Conservation (phyloP, 176 grass and related monocot genomes). For the Cocos nucifera region DNA sequence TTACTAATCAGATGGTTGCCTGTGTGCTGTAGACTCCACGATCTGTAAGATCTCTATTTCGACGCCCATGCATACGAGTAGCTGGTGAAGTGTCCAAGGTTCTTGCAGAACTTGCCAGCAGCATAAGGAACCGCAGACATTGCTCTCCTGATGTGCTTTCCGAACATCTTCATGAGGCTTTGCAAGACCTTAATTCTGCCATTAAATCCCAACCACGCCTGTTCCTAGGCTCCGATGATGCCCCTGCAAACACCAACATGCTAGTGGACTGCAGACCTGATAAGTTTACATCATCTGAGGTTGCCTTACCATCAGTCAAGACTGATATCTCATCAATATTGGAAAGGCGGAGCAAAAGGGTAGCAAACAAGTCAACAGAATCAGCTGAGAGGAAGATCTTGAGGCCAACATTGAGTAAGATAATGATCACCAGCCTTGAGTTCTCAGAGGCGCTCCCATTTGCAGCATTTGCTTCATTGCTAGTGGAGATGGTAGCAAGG, state of each 20-base stretch:
- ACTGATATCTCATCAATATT: constrained; percentile 38
- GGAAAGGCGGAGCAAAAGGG: constrained; percentile 30
- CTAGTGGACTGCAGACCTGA: constrained; percentile 26
- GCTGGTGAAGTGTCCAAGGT: constrained; percentile 75
- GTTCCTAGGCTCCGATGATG: constrained; percentile 46
- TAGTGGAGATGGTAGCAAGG: constrained; percentile 89
- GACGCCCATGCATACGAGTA: constrained; percentile 61
- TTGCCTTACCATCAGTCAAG: constrained; percentile 46
- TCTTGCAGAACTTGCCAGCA: constrained; percentile 62
- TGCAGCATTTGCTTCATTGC: constrained; percentile 73
- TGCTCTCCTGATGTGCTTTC: constrained; percentile 57
- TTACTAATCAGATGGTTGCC: background rate
- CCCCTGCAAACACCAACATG: constrained; percentile 20
- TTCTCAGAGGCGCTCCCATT: constrained; percentile 88
- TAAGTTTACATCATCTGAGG: constrained; percentile 14
- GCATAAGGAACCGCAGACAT: constrained; percentile 38
- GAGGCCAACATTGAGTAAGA: constrained; percentile 72
- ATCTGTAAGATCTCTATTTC: constrained; percentile 55
- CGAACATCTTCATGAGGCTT: constrained; percentile 60
- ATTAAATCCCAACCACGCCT: constrained; percentile 61
- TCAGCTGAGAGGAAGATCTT: constrained; percentile 22
- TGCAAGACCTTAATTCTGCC: constrained; percentile 57
- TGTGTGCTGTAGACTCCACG: constrained; percentile 41
- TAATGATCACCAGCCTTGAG: constrained; percentile 65
- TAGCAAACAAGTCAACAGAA: constrained; percentile 20